Percentiles rank a stretch among this genome's conserved stretches.
These are phyloP conservation scores for Trichophyton rubrum DNA, from an alignment of 2,329 filamentous ascomycete genomes.

Conservation along the genomic window DNA sequence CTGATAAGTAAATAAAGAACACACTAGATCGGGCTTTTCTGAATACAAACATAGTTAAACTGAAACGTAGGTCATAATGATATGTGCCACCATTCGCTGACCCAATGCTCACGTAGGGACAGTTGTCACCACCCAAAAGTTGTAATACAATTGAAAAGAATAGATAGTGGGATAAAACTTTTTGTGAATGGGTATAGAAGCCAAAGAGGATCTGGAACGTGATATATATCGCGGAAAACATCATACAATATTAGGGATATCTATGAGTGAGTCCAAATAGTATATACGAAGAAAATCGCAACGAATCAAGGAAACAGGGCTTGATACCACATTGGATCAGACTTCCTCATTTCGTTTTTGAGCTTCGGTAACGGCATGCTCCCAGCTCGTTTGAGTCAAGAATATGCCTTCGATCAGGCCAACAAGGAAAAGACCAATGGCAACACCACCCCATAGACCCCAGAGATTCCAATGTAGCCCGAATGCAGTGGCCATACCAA, in stretches of 20 bases:
- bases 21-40: neutral
- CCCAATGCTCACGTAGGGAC: neutral
- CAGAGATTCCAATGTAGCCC: slow-evolving; percentile 61
- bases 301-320: neutral
- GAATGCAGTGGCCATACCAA: slow-evolving; percentile 69
- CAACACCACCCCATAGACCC: slow-evolving; percentile 71
- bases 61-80: neutral
- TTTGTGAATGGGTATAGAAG: neutral
- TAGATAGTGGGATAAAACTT: neutral
- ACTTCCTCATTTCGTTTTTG: slow-evolving; percentile 40
- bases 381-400: slow-evolving; percentile 44
- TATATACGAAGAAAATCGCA: too few relatives aligned
- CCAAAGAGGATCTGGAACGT: neutral
- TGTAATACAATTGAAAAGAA: neutral
- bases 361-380: slow-evolving; percentile 49
- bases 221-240: neutral
- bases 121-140: neutral
- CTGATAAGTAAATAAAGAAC: neutral
- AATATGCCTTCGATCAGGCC: slow-evolving; percentile 45
- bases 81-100: neutral
- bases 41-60: neutral
- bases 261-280: too few relatives aligned
- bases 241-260: too few relatives aligned
- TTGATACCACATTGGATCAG: neutral
- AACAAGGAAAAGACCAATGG: slow-evolving; percentile 54